Conservation (phyloP, 2,329 filamentous ascomycete genomes). For the Cladobotryum mycophilum region DNA sequence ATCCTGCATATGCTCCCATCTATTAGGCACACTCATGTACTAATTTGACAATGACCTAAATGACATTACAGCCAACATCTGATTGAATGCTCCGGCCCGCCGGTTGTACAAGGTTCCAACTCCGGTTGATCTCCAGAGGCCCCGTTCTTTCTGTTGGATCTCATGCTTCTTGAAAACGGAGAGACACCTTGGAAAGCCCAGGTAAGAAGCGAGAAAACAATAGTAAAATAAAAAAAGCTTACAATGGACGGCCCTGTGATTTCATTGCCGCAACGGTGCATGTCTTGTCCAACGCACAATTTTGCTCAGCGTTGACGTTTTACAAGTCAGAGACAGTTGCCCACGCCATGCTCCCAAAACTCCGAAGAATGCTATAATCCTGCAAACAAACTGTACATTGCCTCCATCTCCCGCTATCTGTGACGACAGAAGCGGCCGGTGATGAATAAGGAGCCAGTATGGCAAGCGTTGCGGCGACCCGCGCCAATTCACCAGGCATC, state of each 20-base stretch:
- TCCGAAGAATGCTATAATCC: slow-evolving; percentile 29
- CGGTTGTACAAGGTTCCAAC: too few relatives aligned
- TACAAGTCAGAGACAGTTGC: slow-evolving; percentile 14
- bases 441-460: slow-evolving; percentile 13
- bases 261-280: slow-evolving; percentile 1
- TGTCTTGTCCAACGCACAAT: slow-evolving; percentile 12
- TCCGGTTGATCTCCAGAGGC: too few relatives aligned
- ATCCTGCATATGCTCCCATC: too few relatives aligned
- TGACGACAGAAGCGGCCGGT: slow-evolving; percentile 12
- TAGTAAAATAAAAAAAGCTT: too few relatives aligned
- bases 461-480: neutral
- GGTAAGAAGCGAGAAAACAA: too few relatives aligned
- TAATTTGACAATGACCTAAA: too few relatives aligned
- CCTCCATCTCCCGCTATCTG: slow-evolving; percentile 10
- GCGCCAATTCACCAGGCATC: slow-evolving; percentile 37
- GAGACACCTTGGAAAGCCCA: too few relatives aligned
- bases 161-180: neutral
- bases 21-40: too few relatives aligned
- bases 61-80: too few relatives aligned
- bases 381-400: slow-evolving; percentile 15
- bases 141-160: neutral
- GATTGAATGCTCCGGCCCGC: too few relatives aligned
- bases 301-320: slow-evolving; percentile 14
- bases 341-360: slow-evolving; percentile 25
- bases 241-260: too few relatives aligned